Conservation (phyloP, 176 grass and related monocot species). For the Oryza rufipogon region DNA sequence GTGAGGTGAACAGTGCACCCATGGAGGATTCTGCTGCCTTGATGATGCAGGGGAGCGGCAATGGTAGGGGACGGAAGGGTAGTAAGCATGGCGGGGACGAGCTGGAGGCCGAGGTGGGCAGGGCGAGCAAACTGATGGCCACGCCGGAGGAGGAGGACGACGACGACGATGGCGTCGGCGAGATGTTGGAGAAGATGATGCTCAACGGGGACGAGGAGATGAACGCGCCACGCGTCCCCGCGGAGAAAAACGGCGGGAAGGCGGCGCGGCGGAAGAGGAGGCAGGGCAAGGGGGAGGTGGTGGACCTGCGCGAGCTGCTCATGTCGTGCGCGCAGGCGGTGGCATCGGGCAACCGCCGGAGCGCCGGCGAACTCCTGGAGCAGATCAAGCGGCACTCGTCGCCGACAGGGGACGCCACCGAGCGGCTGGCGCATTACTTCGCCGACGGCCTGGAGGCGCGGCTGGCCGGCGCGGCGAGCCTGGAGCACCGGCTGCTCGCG, state of each 20-base stretch:
- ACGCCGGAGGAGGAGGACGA: neutral
- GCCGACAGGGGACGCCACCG: constrained; percentile 35
- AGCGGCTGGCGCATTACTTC: constrained; percentile 71
- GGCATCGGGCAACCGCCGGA: constrained; percentile 42
- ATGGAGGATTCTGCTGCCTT: too few species aligned
- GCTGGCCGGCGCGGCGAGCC: constrained; percentile 33
- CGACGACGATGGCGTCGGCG: constrained; percentile 28
- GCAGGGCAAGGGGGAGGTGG: constrained; percentile 24
- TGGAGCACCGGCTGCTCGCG: constrained; percentile 34
- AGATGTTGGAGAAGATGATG: constrained; percentile 58
- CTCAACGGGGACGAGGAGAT: constrained; percentile 29
- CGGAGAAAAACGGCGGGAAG: neutral
- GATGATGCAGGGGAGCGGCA: too few species aligned
- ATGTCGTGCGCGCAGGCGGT: constrained; percentile 56
- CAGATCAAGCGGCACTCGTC: constrained; percentile 49
- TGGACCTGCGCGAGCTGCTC: constrained; percentile 62
- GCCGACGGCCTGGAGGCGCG: constrained; percentile 60
- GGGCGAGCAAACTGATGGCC: constrained; percentile 43
- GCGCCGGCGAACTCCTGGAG: constrained; percentile 49
- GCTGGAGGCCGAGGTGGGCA: neutral
- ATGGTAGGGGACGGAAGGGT: too few species aligned
- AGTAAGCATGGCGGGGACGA: too few species aligned
- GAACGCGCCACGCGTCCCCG: too few species aligned
- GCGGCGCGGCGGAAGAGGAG: neutral
- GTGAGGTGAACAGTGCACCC: too few species aligned